Base-by-base conservation (phyloP, 345 rosid genomes). In the Limnanthes douglasii region DNA sequence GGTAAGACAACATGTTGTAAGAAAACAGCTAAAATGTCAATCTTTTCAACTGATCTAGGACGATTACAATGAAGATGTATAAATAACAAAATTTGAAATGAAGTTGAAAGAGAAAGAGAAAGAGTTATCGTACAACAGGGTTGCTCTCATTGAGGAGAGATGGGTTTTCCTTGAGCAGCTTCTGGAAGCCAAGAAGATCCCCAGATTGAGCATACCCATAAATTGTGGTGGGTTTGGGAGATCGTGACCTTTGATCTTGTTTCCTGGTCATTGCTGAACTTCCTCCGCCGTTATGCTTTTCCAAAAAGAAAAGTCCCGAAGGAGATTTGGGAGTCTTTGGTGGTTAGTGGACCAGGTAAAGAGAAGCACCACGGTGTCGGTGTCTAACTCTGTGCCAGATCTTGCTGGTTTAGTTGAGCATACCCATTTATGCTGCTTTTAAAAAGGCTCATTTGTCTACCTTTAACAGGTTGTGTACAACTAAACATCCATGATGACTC, bases 121-220 rank as follows among this genome's bases (percentile, higher is more conserved):
- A 21, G 39, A 10, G 11, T 6, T 11, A 60, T 50, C 75, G 54
- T 64, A 85, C 99, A 22, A 81, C 93, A 40, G 99, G 80, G 48
- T 84, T 90, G 30, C 90, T 57, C 35, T 81, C 93, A 40, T 92
- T 75, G 60, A 92, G 74, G 50, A 92, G 90, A 61, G 61, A 67
- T 41, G 83, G 77, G 32, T 64, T 66, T 39, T 56, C 75, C 6
- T 64, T 64, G 40, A 92, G 81, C 25, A 92, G 65, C 54, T 51
- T 78, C 56, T 73, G 93, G 49, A 85, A 53, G 14, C 56, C 56
- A 27, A 57, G 40, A 45, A 81, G 75, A 62, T 92, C 90, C 11
- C 99, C 99, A 12, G 80, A 67, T 43, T 69, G 96, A 27, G 96
- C 93, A 43, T 53, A 78, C 50, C 57, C 73, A 59, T 92, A 96